Base-by-base conservation (phyloP, 108 stramenopile genomes). In the Mayamaea pseudoterrestris region DNA sequence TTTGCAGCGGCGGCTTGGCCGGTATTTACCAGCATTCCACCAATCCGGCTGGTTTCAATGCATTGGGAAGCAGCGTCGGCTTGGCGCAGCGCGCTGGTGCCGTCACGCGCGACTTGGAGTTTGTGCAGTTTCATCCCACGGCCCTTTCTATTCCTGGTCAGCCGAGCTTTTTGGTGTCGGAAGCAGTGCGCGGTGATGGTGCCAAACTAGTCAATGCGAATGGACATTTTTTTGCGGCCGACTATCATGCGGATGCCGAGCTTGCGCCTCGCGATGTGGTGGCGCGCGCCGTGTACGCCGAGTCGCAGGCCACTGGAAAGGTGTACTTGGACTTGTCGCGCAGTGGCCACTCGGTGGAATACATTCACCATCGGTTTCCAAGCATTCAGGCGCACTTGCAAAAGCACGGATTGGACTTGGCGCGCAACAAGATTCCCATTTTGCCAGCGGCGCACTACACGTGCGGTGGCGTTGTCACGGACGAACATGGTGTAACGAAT, bases 81-180 rank as follows among this genome's bases (percentile, higher is more conserved):
- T 41, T 93, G 50, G 94, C 90, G 2, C 60, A 51, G 16, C 59
- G 89, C 30, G 71, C 65, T 2, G 71, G 72, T 13, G 84, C 83
- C 2, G 56, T 43, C 8, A 69, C 71, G 0, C 68, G 77, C 9
- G 89, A 93, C 42, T 66, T 93, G 79, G 93, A 96, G 54, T 96
- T 92, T 57, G 93, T 96, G 0, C 94, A 96, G 64, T 96, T 96
- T 56, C 94, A 96, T 56, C 94, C 94, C 29, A 96, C 94, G 0
- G 74, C 94, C 0, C 56, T 96, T 20, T 73, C 60, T 65, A 50
- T 93, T 18, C 89, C 89, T 23, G 75, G 81, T 36, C 83, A 89
- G 50, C 57, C 80, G 7, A 69, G 90, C 18, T 96, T 93, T 52
- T 66, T 96, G n/a, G 55, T 96, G 44, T 87, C 89, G 3, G 94